Percentiles rank a stretch among this genome's conserved stretches.
Evolutionary conservation across 345 rosid species (phyloP).

Genomic region (Sonneratia caseolaris): DNA sequence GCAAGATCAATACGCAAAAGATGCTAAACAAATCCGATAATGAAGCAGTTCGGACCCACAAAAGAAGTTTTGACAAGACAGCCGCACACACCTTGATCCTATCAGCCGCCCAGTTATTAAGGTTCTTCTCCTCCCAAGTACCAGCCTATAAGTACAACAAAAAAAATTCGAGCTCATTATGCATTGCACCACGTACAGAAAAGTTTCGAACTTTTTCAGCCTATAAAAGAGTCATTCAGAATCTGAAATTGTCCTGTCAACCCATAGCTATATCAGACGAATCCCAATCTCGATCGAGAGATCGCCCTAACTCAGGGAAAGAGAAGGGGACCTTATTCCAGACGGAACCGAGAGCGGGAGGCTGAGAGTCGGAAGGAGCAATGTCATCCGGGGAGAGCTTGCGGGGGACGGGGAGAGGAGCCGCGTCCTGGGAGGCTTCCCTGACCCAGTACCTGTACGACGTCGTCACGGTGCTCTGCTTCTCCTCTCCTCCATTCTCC

Average conservation of each 20-base stretch:
- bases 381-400: slow-evolving; percentile 39
- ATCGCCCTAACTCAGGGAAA: background rate
- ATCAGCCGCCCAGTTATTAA: slow-evolving; percentile 73
- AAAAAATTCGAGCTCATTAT: background rate
- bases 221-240: too few relatives aligned
- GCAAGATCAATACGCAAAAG: background rate
- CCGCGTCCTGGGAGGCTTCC: slow-evolving; percentile 58
- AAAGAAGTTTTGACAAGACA: slow-evolving; percentile 9
- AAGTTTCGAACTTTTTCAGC: background rate
- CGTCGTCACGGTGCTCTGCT: slow-evolving; percentile 29
- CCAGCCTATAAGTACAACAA: slow-evolving; percentile 50
- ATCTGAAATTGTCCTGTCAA: too few relatives aligned
- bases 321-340: slow-evolving; percentile 56
- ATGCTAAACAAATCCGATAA: background rate
- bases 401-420: slow-evolving; percentile 65
- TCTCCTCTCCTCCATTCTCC: slow-evolving; percentile 32
- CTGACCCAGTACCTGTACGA: slow-evolving; percentile 90
- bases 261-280: background rate
- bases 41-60: background rate
- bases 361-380: slow-evolving; percentile 15
- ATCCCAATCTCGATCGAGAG: background rate
- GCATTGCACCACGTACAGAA: background rate
- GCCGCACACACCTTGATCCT: slow-evolving; percentile 47
- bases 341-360: slow-evolving; percentile 58
- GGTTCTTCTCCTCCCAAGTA: slow-evolving; percentile 93